Evolutionary conservation across 1,284 basidiomycete species (phyloP), one percentile per base, ranked within the genome.

Genomic region (Vanrija sp.): DNA sequence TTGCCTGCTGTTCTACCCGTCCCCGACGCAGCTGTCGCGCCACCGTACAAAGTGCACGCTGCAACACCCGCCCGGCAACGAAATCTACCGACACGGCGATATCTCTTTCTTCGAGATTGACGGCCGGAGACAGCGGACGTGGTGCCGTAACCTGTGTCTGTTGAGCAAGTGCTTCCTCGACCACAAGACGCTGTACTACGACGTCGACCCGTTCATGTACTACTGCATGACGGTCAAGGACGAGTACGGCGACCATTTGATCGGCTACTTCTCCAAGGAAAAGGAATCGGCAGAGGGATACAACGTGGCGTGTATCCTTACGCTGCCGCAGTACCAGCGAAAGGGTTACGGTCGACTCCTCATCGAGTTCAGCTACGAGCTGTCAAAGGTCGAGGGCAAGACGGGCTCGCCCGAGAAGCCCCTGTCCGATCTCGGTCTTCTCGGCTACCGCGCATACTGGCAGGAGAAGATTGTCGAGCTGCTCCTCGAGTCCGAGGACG

Each of bases 131-230:
- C 95, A 98, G 74, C 81, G 97, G 68, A 89, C 92, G 1, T 99
- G 91, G 87, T 99, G 96, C 78, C 84, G 96, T 64, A 98, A 99
- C 78, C 79, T 99, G 56, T 98, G 95, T 77, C 81, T 99, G 61
- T 79, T 99, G 43, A 94, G 89, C 43, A 99, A 99, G 78, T 96
- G 92, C 74, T 99, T 99, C 78, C 85, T 99, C 64, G 96, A 99
- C 74, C 96, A 99, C 79, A 99, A 99, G 81, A 98, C 96, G 26
- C 82, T 99, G 64, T 98, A 98, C 80, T 99, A 98, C 80, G 96
- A 99, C 78, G 96, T 98, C 65, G 98, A 97, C 58, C 96, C 96
- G 5, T 99, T 99, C 81, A 83, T 99, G 81, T 99, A 94, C 82
- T 99, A 98, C 81, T 88, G 95, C 75, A 95, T 98, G 93, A 91